Evolutionary conservation across 352 stramenopile genomes (phyloP).

Genomic region (Saprolegnia parasitica): DNA sequence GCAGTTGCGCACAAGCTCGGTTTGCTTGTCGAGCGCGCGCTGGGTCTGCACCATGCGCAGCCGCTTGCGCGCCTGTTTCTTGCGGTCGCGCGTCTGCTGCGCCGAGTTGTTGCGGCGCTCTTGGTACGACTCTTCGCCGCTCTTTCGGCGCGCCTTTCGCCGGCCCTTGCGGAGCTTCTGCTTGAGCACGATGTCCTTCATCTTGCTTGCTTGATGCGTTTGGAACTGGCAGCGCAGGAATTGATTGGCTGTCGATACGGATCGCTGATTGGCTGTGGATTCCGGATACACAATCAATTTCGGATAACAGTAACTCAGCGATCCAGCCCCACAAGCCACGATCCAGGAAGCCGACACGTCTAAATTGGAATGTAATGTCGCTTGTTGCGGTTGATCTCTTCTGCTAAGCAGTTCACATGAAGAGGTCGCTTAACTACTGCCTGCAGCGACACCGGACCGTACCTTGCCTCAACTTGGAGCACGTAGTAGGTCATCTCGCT

Average conservation of each 20-base stretch:
- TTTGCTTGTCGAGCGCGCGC: constrained; percentile 60
- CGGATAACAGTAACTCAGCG: background rate
- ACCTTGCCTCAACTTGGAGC: too few species aligned
- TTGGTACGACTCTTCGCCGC: constrained; percentile 19
- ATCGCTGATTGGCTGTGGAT: background rate
- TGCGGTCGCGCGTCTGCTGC: constrained; percentile 58
- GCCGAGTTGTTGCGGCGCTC: constrained; percentile 43
- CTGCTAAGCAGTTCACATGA: too few species aligned
- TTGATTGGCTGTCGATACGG: constrained; percentile 1
- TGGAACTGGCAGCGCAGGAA: background rate
- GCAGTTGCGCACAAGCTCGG: constrained; percentile 58
- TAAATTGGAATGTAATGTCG: too few species aligned
- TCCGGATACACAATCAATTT: background rate
- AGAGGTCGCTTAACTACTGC: too few species aligned
- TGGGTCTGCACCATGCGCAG: constrained; percentile 82
- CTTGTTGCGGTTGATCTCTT: too few species aligned
- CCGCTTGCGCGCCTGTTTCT: constrained; percentile 54
- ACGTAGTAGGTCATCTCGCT: too few species aligned
- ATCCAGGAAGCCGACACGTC: too few species aligned
- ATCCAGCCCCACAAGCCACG: too few species aligned
- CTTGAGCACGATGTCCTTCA: constrained; percentile 26
- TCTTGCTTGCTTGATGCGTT: background rate
- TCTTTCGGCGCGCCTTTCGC: constrained; percentile 19
- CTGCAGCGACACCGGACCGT: too few species aligned
- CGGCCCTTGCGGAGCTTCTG: constrained; percentile 28